Evolutionary conservation across 2,329 filamentous ascomycete species (phyloP).

Genomic region (Hypoxylon sp.): DNA sequence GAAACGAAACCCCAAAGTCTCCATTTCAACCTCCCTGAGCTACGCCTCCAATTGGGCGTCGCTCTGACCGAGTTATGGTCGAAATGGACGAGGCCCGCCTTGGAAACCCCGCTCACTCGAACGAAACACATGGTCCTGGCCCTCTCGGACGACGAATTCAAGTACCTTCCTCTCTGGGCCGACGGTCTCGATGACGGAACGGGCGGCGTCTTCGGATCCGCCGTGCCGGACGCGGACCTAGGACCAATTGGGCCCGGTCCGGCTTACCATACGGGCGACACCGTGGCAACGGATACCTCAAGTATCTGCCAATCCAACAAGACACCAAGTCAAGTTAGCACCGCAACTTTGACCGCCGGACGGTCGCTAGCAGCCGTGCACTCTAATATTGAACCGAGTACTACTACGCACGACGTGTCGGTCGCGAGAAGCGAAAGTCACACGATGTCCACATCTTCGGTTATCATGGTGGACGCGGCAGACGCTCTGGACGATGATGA

Average conservation of each 20-base stretch:
- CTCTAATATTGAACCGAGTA: conserved; percentile 27
- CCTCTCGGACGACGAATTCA: conserved; percentile 70
- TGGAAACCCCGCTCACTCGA: conserved; percentile 56
- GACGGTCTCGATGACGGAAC: conserved; percentile 68
- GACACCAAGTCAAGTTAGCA: conserved; percentile 24
- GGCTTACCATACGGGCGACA: conserved; percentile 51
- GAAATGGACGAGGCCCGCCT: conserved; percentile 47
- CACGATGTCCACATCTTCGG: conserved; percentile 10
- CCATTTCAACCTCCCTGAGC: conserved; percentile 1
- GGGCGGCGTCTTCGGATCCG: conserved; percentile 63
- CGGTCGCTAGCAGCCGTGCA: conserved; percentile 38
- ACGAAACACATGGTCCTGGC: conserved; percentile 66
- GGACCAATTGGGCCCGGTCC: conserved; percentile 54
- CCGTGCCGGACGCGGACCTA: conserved; percentile 51
- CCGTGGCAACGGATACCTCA: conserved; percentile 43
- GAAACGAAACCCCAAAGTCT: not conserved
- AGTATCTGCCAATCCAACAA: conserved; percentile 38
- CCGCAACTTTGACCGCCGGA: conserved; percentile 40
- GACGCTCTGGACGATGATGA: conserved; percentile 9
- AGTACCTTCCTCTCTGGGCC: conserved; percentile 76
- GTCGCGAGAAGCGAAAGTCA: not conserved
- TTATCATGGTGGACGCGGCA: conserved; percentile 9
- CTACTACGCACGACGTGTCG: conserved; percentile 20
- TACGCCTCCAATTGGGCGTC: conserved; percentile 34
- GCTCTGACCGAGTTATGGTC: conserved; percentile 28